Base-by-base conservation (phyloP, 176 grass and related monocot species). In the Tillandsia fasciculata region DNA sequence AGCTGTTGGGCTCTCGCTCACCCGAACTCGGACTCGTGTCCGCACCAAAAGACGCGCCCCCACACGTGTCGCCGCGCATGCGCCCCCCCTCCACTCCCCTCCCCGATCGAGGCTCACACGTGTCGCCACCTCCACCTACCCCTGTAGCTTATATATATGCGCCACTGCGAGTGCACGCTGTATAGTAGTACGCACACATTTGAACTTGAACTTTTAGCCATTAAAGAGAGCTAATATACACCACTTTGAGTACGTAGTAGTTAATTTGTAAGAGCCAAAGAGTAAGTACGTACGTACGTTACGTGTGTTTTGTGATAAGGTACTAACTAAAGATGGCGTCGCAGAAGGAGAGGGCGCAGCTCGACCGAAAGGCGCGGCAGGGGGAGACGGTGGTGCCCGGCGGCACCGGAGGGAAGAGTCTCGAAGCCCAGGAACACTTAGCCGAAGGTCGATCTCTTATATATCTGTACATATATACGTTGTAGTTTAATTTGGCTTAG, bases 401-500 rank as follows among this genome's bases (percentile, higher is more conserved):
- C 3, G 80, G 80, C n/a, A 83, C 80, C 2, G 74, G 80, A 26
- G 80, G 73, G 17, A 83, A 83, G 56, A 83, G 74, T 68, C 80
- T 83, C 9, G 74, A 77, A 50, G 80, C 80, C 10, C 80, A 83
- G 50, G 74, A 83, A 5, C 80, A 83, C 50, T 69, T 83, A 0
- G 80, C 80, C 4, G 80, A 83, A 77, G 80, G 74, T 76, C n/a
- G n/a, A n/a, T n/a, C 10, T 69, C 15, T 0, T 24, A 20, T 59
- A 11, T 54, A n/a, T 3, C 1, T 12, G 14, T 12, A 11, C 12
- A 54, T 54, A 1, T 5, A 5, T 33, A 7, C 4, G 1, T 7
- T 42, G 33, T 42, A 42, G 7, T 7, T 42, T 42, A 1, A 24
- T 24, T 42, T 42, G 33, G 33, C 33, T 42, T 5, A 7, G 4